A percentile compares a stretch with the other conserved stretches of the same genome.
Evolutionary conservation across 2,329 filamentous ascomycete species (phyloP).

Genomic region (Didymella glomerata): DNA sequence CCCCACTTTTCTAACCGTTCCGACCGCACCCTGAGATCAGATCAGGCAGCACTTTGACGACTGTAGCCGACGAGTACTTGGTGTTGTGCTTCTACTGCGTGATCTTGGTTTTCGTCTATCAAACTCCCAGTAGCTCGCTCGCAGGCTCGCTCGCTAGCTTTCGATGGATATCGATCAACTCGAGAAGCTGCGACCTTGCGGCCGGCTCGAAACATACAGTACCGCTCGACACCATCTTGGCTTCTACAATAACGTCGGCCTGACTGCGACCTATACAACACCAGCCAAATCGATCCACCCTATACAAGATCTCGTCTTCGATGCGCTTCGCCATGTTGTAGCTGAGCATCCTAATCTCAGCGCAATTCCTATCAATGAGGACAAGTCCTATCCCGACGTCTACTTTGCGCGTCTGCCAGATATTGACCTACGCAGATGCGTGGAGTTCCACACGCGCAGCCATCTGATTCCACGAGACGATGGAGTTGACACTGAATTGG

Average conservation of each 20-base stretch:
- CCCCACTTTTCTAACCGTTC: neutral
- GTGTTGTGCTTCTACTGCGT: neutral
- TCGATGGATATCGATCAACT: slow-evolving; percentile 10
- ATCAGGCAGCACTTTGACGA: neutral
- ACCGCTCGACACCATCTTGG: slow-evolving; percentile 53
- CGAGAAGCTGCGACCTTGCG: slow-evolving; percentile 32
- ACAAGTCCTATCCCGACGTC: slow-evolving; percentile 47
- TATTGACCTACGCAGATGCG: slow-evolving; percentile 52
- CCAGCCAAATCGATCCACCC: neutral
- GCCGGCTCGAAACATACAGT: slow-evolving; percentile 56
- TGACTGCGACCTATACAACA: slow-evolving; percentile 45
- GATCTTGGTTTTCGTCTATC: neutral
- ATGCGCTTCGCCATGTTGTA: slow-evolving; percentile 50
- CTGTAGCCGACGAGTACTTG: neutral
- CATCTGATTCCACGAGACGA: slow-evolving; percentile 25
- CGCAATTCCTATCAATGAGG: slow-evolving; percentile 54
- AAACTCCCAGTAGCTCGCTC: neutral
- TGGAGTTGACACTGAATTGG: slow-evolving; percentile 52
- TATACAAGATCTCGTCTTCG: slow-evolving; percentile 7
- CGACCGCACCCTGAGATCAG: neutral
- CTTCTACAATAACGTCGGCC: slow-evolving; percentile 56
- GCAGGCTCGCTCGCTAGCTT: too few species aligned
- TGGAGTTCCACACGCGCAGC: slow-evolving; percentile 45
- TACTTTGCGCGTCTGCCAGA: slow-evolving; percentile 57
- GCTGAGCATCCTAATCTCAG: slow-evolving; percentile 55